Conservation (phyloP, 23 red algal species). For the Cyanidiococcus yangmingshanensis region DNA sequence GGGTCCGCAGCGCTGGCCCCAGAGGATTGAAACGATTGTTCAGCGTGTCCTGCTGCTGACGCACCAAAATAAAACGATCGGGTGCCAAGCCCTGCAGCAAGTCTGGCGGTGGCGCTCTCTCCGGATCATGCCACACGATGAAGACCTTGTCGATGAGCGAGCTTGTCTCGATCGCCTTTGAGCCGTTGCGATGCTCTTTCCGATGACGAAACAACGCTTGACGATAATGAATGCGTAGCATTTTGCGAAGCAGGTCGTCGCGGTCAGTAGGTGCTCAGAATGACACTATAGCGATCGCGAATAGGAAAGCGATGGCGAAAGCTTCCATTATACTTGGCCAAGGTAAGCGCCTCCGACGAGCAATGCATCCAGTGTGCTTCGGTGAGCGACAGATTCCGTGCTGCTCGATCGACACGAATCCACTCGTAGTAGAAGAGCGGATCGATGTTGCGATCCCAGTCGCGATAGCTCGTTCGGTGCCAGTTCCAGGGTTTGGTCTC, state of each 20-base stretch:
- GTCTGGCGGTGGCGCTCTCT: constrained; percentile 19
- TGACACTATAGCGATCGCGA: constrained; percentile 12
- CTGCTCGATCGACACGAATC: constrained; percentile 4
- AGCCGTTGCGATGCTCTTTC: neutral
- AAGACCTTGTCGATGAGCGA: constrained; percentile 49
- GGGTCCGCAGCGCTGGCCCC: constrained; percentile 23
- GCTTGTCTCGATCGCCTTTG: neutral
- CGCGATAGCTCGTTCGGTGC: constrained; percentile 8
- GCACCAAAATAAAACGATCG: constrained; percentile 33
- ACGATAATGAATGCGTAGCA: constrained; percentile 12
- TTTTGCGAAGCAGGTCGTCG: neutral
- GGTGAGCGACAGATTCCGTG: neutral
- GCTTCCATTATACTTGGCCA: neutral
- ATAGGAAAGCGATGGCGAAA: neutral
- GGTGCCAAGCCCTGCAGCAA: neutral
- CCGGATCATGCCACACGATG: constrained; percentile 65
- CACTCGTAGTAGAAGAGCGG: constrained; percentile 21
- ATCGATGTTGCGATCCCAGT: constrained; percentile 29
- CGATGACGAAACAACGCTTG: neutral
- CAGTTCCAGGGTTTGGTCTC: constrained; percentile 80
- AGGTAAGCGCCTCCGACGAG: neutral
- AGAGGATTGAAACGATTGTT: constrained; percentile 68
- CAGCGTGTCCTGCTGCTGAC: constrained; percentile 47
- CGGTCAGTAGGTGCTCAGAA: constrained; percentile 5
- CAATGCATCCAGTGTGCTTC: neutral